Base-by-base conservation (phyloP, 2,329 filamentous ascomycete species). In the Sclerotinia nivalis region DNA sequence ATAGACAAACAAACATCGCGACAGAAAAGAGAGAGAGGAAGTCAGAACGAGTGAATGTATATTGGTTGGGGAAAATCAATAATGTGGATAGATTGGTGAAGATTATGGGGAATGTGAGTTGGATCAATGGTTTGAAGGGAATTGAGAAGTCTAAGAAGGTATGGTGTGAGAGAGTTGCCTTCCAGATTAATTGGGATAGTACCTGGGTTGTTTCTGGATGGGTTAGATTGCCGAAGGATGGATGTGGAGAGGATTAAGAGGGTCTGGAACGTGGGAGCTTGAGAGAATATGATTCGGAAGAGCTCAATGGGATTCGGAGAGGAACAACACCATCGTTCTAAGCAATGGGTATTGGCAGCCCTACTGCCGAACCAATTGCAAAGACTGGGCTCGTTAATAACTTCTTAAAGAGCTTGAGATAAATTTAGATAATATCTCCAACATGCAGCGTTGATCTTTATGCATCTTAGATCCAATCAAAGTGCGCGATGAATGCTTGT, bases 1-100 rank as follows among this genome's bases (percentile, higher is more conserved):
- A 40, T n/a, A 22, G 60, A 50, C 22, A 25, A 64, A 50, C 60
- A n/a, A 50, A 40, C 13, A 50, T 64, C 7, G 31, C 60, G 15
- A 47, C 31, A 2, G 45, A 64, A 8, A 64, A 64, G 18, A 25
- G 28, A 6, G 45, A 4, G 10, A 37, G 31, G 37, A n/a, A 52
- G 10, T 22, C 13, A 18, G 22, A 50, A 22, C 37, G 60, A 22
- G 45, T 20, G 5, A 31, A 50, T 40, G 31, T 50, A 25, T n/a
- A 50, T 62, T 62, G 59, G 59, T 13, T 34, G 18, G 59, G 59
- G 5, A 47, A 61, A 47, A 37, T 62, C 25, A 62, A 62, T 31
- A 8, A 64, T 20, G 4, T 64, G 34, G 31, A 50, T 28, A 37
- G 9, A 31, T 49, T 64, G 60, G 45, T 64, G 31, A 18, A 6